These are phyloP conservation scores for Turritis glabra DNA, from an alignment of 345 rosid species.

Conservation along the genomic window DNA sequence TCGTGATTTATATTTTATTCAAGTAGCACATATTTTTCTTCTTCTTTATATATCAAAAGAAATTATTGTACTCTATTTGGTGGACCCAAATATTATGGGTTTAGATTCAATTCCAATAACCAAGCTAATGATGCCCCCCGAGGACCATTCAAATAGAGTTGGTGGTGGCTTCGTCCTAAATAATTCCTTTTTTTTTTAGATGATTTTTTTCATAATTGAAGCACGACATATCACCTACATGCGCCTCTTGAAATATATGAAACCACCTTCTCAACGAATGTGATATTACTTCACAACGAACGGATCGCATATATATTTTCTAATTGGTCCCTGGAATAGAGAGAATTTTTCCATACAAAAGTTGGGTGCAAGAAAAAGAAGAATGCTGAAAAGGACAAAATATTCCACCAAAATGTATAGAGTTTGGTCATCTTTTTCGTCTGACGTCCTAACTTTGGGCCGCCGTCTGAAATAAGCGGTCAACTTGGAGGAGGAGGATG, in stretches of 20 bases:
- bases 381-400: slow-evolving; percentile 11
- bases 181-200: neutral
- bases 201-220: neutral
- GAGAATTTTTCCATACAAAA: slow-evolving; percentile 11
- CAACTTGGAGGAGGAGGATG: slow-evolving; percentile 16
- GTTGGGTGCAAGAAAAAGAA: neutral
- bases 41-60: neutral
- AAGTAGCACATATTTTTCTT: neutral
- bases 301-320: slow-evolving; percentile 8
- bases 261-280: neutral
- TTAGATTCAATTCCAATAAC: neutral
- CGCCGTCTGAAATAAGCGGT: slow-evolving; percentile 19
- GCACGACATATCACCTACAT: neutral
- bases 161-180: neutral
- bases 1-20: neutral
- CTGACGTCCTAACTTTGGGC: slow-evolving; percentile 3
- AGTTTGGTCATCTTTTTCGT: slow-evolving; percentile 26
- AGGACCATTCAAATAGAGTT: slow-evolving; percentile 10
- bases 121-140: neutral
- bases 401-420: neutral
- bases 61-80: neutral
- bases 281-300: neutral
- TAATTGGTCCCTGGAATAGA: slow-evolving; percentile 23
- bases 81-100: neutral
- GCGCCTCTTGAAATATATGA: neutral